phyloP scores from a whole-genome alignment of 306 rosid genomes.

The Cicer cuneatum region DNA sequence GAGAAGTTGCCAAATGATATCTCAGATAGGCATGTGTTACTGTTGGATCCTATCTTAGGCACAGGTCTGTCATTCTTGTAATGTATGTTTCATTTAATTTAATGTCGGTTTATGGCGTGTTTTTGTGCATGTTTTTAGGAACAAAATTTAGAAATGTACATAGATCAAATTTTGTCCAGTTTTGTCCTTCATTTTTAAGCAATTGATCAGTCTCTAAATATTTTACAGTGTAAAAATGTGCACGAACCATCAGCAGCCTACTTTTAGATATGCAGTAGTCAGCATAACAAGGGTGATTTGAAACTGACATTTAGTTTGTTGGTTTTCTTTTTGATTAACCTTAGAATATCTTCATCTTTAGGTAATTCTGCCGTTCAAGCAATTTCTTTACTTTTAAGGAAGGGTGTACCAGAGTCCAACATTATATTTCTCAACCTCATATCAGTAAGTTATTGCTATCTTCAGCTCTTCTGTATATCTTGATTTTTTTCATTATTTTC shows the following conservation, averaged over 20 bases:
- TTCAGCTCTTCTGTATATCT: constrained; percentile 22
- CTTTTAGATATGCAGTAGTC: constrained; percentile 8
- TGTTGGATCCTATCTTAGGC: constrained; percentile 96
- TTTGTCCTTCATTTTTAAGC: not conserved
- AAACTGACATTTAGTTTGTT: constrained; percentile 13
- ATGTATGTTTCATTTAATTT: constrained; percentile 1
- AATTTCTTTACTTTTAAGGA: constrained; percentile 72
- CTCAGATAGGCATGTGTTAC: constrained; percentile 92
- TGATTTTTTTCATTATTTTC: not conserved
- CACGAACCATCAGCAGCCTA: not conserved
- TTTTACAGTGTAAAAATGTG: not conserved
- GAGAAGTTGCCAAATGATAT: constrained; percentile 93
- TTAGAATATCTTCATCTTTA: constrained; percentile 41
- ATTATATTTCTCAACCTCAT: constrained; percentile 96
- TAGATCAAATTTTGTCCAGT: not conserved
- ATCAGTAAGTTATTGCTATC: constrained; percentile 67
- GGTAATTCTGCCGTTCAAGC: constrained; percentile 98
- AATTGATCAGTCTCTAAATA: not conserved
- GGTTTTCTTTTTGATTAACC: constrained; percentile 24
- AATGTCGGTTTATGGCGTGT: not conserved
- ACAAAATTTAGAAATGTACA: not conserved
- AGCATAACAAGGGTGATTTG: not conserved
- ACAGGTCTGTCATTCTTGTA: constrained; percentile 71
- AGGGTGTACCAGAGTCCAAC: constrained; percentile 98
- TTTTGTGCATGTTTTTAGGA: not conserved